A percentile compares a stretch with the other conserved stretches of the same genome.
Conservation (phyloP, 345 rosid genomes). For the Laguncularia racemosa region DNA sequence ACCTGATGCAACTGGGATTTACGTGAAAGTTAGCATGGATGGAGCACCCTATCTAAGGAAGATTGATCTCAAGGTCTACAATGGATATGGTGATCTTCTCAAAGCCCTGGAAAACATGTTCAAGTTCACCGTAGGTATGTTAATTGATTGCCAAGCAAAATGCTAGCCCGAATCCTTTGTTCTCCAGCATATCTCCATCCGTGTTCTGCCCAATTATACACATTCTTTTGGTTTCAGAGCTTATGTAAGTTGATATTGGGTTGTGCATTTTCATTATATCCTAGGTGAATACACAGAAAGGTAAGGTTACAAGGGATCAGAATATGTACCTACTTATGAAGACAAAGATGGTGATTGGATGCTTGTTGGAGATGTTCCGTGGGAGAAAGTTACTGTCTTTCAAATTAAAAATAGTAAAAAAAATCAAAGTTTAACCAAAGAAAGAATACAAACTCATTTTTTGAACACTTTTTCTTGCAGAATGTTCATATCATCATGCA, state of each 20-base stretch:
- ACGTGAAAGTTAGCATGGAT: slow-evolving; percentile 85
- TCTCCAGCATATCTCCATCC: too few species aligned
- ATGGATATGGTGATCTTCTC: slow-evolving; percentile 50
- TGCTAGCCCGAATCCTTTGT: too few species aligned
- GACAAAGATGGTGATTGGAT: slow-evolving; percentile 90
- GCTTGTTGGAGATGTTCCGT: slow-evolving; percentile 85
- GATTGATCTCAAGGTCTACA: slow-evolving; percentile 53
- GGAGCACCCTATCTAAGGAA: slow-evolving; percentile 84
- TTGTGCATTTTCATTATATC: background rate
- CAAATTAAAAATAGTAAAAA: too few species aligned
- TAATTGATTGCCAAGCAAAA: too few species aligned
- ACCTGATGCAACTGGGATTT: slow-evolving; percentile 40
- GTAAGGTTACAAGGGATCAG: slow-evolving; percentile 76
- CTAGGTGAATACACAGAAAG: slow-evolving; percentile 56
- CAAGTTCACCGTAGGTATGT: slow-evolving; percentile 46
- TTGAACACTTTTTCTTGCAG: slow-evolving; percentile 25
- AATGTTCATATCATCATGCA: slow-evolving; percentile 81
- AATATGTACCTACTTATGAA: slow-evolving; percentile 62
- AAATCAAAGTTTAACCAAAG: too few species aligned
- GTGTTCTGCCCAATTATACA: background rate
- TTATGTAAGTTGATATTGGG: background rate
- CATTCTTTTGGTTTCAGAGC: background rate
- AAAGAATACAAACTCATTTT: too few species aligned
- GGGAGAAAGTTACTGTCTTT: slow-evolving; percentile 40
- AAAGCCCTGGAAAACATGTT: slow-evolving; percentile 66